Evolutionary conservation across 306 rosid species (phyloP), one percentile per base, ranked within the genome.

Genomic region (Lathyrus tuberosus): DNA sequence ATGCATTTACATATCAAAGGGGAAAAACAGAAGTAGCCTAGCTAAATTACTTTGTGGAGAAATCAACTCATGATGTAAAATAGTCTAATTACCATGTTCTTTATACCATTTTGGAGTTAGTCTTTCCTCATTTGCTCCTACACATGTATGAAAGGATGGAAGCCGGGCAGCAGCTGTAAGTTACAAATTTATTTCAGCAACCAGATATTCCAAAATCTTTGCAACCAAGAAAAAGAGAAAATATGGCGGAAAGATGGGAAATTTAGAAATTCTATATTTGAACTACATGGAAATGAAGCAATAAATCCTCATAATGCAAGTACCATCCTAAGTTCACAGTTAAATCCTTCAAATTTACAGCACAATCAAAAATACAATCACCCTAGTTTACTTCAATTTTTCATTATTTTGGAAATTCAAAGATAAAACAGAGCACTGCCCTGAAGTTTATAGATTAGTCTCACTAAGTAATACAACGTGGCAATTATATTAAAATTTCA

Each of bases 71-170:
- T 49, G 70, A 79, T 5, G 43, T 10, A 43, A 67, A 74, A 41
- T 33, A 75, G 76, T 57, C 83, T 77, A 74, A 79, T 88, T 91
- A 88, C 99, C 97, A 67, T 94, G 84, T 74, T 94, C 99, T 76
- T 77, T 88, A 65, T 94, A 94, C 99, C 99, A 91, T 79, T 91
- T 91, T 18, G 97, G 92, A 69, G 97, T 91, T 65, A 94, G 79
- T 73, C 95, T 88, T 84, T 94, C 99, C 84, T 87, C 92, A 77
- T 91, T 84, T 22, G 89, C 95, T 69, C 97, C 99, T 30, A 94
- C 97, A 77, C 99, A 94, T 57, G 97, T 94, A 83, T 94, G 97
- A 80, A 94, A 91, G 62, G 96, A 84, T 79, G 99, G 97, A 79
- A 94, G 97, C 52, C 92, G 89, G 22, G 96, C 81, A 40, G 95